Percentiles rank a stretch among this genome's conserved stretches.
Evolutionary conservation across 1,284 basidiomycete species (phyloP).

Genomic region (Ceratobasidium sp.): DNA sequence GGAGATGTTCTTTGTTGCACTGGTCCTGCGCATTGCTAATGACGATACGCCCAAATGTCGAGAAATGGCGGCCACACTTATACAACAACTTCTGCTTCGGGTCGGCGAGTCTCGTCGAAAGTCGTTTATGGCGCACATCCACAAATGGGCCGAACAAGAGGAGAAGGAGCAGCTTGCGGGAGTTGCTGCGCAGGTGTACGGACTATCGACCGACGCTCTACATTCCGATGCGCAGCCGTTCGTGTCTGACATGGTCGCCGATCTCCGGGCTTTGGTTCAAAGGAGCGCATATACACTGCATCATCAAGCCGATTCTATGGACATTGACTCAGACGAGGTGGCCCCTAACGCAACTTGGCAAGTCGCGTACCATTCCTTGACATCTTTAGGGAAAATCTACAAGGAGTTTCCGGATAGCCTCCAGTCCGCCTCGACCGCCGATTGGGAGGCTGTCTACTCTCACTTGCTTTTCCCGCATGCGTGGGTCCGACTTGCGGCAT

Average conservation of each 20-base stretch:
- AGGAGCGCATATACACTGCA: conserved; percentile 59
- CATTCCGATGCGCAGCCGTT: conserved; percentile 63
- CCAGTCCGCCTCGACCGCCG: conserved; percentile 48
- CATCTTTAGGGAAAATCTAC: conserved; percentile 72
- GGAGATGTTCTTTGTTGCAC: conserved; percentile 90
- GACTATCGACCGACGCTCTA: conserved; percentile 77
- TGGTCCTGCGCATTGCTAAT: conserved; percentile 94
- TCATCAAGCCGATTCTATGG: conserved; percentile 59
- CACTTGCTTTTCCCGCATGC: conserved; percentile 91
- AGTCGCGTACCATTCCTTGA: conserved; percentile 83
- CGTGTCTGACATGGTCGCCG: conserved; percentile 67
- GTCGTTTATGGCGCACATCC: conserved; percentile 75
- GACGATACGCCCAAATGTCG: conserved; percentile 91
- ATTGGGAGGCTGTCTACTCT: conserved; percentile 71
- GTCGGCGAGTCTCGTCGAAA: conserved; percentile 71
- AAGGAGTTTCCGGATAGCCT: conserved; percentile 68
- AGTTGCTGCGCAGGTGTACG: conserved; percentile 84
- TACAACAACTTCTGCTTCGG: conserved; percentile 78
- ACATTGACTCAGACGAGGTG: conserved; percentile 54
- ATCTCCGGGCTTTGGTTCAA: conserved; percentile 65
- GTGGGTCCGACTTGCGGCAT: conserved; percentile 90
- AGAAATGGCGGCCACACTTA: conserved; percentile 84
- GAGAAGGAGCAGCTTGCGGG: conserved; percentile 70
- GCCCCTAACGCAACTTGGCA: conserved; percentile 66
- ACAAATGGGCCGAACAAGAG: conserved; percentile 81